Percentiles rank a stretch among this genome's conserved stretches.
These are phyloP conservation scores for Talaromyces sp. DNA, from an alignment of 2,329 filamentous ascomycete genomes.

Conservation along the genomic window DNA sequence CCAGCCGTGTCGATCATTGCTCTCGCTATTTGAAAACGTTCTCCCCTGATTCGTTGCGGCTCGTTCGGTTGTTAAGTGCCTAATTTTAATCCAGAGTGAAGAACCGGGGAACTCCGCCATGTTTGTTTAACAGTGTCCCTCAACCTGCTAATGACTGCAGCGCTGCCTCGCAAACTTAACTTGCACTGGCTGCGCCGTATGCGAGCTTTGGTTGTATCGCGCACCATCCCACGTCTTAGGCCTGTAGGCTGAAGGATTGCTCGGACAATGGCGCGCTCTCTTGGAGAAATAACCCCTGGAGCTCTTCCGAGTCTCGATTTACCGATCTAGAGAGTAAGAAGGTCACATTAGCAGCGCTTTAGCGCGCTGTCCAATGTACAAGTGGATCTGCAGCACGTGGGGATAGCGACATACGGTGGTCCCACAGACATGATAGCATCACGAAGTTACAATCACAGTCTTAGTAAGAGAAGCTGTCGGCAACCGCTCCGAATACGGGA, in stretches of 20 bases:
- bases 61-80: not conserved
- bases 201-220: not conserved
- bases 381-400: not conserved
- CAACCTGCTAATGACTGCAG: not conserved
- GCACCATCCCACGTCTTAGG: not conserved
- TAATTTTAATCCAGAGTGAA: not conserved
- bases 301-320: not conserved
- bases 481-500: not conserved
- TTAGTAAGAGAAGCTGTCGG: not conserved
- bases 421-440: not conserved
- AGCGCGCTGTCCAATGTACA: not conserved
- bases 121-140: not conserved
- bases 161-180: not conserved
- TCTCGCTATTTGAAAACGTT: not conserved
- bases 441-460: not conserved
- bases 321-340: not conserved
- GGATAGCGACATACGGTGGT: not conserved
- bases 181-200: not conserved
- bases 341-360: not conserved
- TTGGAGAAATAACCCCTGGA: not conserved
- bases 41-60: not conserved
- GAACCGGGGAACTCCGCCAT: not conserved
- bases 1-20: not conserved
- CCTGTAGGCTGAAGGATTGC: not conserved
- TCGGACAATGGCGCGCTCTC: not conserved